Evolutionary conservation across 2,329 filamentous ascomycete species (phyloP), one percentile per base, ranked within the genome.

Genomic region (Diaporthe helianthi): DNA sequence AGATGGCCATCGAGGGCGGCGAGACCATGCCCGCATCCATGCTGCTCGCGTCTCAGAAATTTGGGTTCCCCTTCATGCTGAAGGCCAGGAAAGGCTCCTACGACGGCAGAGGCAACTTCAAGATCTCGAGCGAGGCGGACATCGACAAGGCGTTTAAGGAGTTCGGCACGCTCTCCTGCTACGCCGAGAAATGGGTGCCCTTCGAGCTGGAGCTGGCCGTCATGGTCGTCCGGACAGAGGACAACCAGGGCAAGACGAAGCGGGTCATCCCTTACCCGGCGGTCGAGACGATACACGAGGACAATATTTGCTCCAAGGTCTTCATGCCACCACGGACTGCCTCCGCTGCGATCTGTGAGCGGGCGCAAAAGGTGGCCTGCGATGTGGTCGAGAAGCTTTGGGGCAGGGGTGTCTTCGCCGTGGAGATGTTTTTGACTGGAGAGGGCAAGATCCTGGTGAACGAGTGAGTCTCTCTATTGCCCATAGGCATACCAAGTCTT

Each of bases 201-300:
- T 98, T 98, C 80, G 87, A 87, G 74, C 90, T 92, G 82, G 95
- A 98, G 82, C 83, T 98, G 65, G 93, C 96, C 6, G 94, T 97
- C 73, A 97, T 98, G 90, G 95, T 98, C 10, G 89, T 98, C 69
- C 92, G 97, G 76, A 97, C 93, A 0, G 92, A 94, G 76, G 90
- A 97, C 73, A 81, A 83, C 53, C 78, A 83, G 3, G 86, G 86
- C 1, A 80, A 80, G 17, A 78, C 85, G 10, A 85, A 81, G 70
- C 78, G 78, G 17, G 79, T 87, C 15, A 83, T 94, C 38, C 89
- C 94, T 5, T 98, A 96, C 77, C 94, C 96, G 0, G 92, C 91
- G 0, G 94, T 98, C 2, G 96, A 99, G 83, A 98, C 95, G 1
- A 87, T 98, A 36, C 96, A 99, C 75, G 93, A 98, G 80, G 93